These are phyloP conservation scores for Sphaerulina vaccinii DNA, from an alignment of 2,329 filamentous ascomycete genomes.

Conservation along the genomic window DNA sequence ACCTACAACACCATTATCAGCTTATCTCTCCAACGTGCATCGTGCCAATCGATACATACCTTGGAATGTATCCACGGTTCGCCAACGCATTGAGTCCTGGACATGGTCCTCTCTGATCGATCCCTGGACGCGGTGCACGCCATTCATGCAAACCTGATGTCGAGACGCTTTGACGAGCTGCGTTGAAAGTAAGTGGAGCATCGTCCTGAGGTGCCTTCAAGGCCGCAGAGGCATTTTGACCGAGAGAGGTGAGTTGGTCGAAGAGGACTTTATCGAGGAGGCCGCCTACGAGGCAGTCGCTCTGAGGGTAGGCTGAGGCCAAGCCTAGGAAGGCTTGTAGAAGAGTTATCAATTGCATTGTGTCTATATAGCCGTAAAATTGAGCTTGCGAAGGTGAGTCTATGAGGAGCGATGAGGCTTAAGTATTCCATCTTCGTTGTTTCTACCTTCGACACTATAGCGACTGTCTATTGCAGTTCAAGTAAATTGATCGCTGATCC, in stretches of 20 bases:
- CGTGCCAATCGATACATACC: no score
- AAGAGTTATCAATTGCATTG: neutral
- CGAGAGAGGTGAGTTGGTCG: neutral
- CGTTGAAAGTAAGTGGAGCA: neutral
- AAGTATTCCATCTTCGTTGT: no score
- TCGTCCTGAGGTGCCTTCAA: neutral
- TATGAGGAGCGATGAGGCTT: neutral
- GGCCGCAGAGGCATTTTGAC: neutral
- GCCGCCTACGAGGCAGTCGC: neutral
- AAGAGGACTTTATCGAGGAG: neutral
- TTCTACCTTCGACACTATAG: no score
- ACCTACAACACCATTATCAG: no score
- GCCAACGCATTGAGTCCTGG: constrained; percentile 20
- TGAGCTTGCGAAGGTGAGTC: neutral
- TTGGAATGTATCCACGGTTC: constrained; percentile 16
- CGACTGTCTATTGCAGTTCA: no score
- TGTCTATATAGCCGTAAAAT: neutral
- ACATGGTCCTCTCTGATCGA: constrained; percentile 25
- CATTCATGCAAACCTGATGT: neutral
- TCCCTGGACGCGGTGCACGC: neutral
- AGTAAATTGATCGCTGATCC: no score
- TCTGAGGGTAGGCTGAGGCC: neutral
- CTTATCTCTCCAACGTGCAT: no score
- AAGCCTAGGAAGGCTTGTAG: neutral
- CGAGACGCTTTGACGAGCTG: neutral